Conservation (phyloP, 441 rosid species). For the Pelargonium citronellum region DNA sequence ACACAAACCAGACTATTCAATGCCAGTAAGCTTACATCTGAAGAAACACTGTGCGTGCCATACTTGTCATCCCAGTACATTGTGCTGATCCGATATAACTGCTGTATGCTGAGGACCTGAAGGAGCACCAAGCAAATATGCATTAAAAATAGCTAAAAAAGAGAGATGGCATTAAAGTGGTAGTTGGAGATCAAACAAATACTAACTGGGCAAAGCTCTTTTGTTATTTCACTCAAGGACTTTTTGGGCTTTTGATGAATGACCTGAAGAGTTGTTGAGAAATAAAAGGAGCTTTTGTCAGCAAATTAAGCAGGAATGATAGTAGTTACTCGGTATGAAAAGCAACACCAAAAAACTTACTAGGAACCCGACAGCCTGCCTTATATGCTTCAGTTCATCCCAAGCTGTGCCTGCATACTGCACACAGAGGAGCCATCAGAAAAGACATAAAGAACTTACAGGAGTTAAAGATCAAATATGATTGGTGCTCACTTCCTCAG, state of each 20-base stretch:
- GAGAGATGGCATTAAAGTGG: not conserved
- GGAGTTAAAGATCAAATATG: slow-evolving; percentile 13
- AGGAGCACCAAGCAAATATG: not conserved
- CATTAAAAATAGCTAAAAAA: not conserved
- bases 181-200: not conserved
- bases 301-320: slow-evolving; percentile 13
- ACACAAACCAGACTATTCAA: too few relatives aligned
- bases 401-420: slow-evolving; percentile 86
- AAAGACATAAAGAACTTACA: slow-evolving; percentile 15
- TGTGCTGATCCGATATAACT: slow-evolving; percentile 4
- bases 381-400: slow-evolving; percentile 73
- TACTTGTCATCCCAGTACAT: slow-evolving; percentile 10
- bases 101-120: not conserved
- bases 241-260: slow-evolving; percentile 94
- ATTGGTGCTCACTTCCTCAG: slow-evolving; percentile 74
- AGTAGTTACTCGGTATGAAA: slow-evolving; percentile 3
- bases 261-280: slow-evolving; percentile 48
- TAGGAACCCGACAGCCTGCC: slow-evolving; percentile 77
- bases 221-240: slow-evolving; percentile 88
- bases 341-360: slow-evolving; percentile 35
- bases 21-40: too few relatives aligned
- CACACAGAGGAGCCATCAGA: slow-evolving; percentile 19
- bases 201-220: slow-evolving; percentile 81
- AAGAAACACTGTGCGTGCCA: slow-evolving; percentile 10
- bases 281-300: not conserved